Evolutionary conservation across 805 yeast species (phyloP).

Genomic region (Wickerhamomyces sydowiorum): DNA sequence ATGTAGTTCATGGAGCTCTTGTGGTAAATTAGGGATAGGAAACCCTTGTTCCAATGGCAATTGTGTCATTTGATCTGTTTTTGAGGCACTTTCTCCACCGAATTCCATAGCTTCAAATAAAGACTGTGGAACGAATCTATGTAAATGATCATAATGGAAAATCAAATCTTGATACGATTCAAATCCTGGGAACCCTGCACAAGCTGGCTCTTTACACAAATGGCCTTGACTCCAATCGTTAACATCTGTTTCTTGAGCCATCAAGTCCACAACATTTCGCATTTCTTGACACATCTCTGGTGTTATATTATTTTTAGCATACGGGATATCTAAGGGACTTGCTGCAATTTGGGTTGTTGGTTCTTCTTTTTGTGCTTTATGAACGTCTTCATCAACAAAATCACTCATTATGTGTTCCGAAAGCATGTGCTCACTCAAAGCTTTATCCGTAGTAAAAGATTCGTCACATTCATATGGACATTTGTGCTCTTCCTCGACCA

Average conservation of each 20-base stretch:
- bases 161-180: conserved; percentile 1
- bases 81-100: no score
- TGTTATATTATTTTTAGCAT: background rate
- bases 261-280: background rate
- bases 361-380: background rate
- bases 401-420: background rate
- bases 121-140: background rate
- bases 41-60: no score
- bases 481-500: no score
- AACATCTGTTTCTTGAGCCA: background rate
- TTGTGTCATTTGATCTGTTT: no score
- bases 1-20: no score
- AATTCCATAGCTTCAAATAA: background rate
- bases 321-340: background rate
- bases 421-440: background rate
- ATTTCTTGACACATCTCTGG: background rate
- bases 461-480: background rate
- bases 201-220: background rate
- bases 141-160: conserved; percentile 1
- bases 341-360: background rate
- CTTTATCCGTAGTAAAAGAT: background rate
- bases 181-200: background rate
- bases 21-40: no score
- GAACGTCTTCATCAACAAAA: background rate
- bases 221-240: background rate